These are phyloP conservation scores for Solanum aculeatissimum DNA, from an alignment of 305 asterid genomes.

Conservation along the genomic window DNA sequence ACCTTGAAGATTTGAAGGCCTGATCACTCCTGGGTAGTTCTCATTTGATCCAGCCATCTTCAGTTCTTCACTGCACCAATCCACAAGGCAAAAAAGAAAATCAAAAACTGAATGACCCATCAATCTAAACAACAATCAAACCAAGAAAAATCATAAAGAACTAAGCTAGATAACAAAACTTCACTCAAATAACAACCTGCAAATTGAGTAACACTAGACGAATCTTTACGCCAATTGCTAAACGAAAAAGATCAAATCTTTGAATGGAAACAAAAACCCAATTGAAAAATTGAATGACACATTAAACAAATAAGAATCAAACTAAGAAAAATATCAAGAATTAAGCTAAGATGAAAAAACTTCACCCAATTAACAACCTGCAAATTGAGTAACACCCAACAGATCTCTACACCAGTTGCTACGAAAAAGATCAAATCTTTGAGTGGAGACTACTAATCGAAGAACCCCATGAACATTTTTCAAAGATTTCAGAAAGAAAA, in stretches of 20 bases:
- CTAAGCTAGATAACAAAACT: too few relatives aligned
- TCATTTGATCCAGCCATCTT: constrained; percentile 61
- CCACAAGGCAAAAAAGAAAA: neutral
- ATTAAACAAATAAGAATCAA: neutral
- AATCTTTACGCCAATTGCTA: too few relatives aligned
- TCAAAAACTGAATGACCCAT: neutral
- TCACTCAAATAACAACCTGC: too few relatives aligned
- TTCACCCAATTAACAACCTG: neutral
- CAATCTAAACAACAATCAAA: neutral
- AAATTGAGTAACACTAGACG: too few relatives aligned
- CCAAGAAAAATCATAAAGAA: neutral
- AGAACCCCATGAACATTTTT: neutral
- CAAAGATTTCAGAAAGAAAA: constrained; percentile 1
- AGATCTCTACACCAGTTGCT: neutral
- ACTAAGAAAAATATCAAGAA: neutral
- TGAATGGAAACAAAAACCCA: too few relatives aligned
- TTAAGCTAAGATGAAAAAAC: too few relatives aligned
- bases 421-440: neutral
- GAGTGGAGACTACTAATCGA: neutral
- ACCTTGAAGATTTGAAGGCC: constrained; percentile 64
- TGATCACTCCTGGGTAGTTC: constrained; percentile 37
- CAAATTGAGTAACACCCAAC: neutral
- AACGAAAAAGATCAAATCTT: too few relatives aligned
- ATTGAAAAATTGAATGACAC: too few relatives aligned
- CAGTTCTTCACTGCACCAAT: constrained; percentile 14